These are phyloP conservation scores for Geotrichum aggregatum DNA, from an alignment of 1,139 yeast species.

Conservation along the genomic window DNA sequence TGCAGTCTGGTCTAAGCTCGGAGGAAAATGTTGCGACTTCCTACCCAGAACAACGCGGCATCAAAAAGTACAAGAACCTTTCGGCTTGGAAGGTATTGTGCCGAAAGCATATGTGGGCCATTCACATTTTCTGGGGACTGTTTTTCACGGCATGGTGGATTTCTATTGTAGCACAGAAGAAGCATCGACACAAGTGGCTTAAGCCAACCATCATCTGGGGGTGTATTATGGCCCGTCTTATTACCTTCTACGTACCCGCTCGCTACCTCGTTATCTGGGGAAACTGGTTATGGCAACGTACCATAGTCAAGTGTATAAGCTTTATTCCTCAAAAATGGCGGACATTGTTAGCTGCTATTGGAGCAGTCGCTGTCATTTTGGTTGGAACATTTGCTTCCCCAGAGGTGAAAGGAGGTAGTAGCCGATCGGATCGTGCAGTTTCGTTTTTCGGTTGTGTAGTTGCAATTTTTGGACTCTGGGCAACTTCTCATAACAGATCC, in stretches of 20 bases:
- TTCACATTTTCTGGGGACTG: slow-evolving; percentile 34
- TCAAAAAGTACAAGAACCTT: background rate
- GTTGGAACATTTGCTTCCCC: slow-evolving; percentile 51
- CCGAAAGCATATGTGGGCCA: slow-evolving; percentile 28
- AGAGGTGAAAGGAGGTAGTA: slow-evolving; percentile 13
- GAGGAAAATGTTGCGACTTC: background rate
- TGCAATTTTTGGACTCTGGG: slow-evolving; percentile 46
- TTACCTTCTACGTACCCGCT: slow-evolving; percentile 52
- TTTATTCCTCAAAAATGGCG: slow-evolving; percentile 43
- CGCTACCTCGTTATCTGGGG: slow-evolving; percentile 35
- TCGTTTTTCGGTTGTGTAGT: slow-evolving; percentile 58
- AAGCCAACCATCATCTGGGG: slow-evolving; percentile 60
- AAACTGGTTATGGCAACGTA: slow-evolving; percentile 45
- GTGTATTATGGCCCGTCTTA: slow-evolving; percentile 51
- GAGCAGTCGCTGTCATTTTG: slow-evolving; percentile 46
- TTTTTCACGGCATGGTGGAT: slow-evolving; percentile 69
- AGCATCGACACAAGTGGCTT: slow-evolving; percentile 56
- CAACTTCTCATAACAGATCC: slow-evolving; percentile 48
- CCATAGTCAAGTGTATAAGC: slow-evolving; percentile 42
- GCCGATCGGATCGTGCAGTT: slow-evolving; percentile 52
- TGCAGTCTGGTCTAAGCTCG: background rate
- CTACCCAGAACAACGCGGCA: background rate
- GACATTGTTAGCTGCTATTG: slow-evolving; percentile 43
- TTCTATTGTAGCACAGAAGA: slow-evolving; percentile 52
- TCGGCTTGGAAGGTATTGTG: background rate